phyloP scores from a whole-genome alignment of 345 rosid genomes.

The Lepidium sativum region DNA sequence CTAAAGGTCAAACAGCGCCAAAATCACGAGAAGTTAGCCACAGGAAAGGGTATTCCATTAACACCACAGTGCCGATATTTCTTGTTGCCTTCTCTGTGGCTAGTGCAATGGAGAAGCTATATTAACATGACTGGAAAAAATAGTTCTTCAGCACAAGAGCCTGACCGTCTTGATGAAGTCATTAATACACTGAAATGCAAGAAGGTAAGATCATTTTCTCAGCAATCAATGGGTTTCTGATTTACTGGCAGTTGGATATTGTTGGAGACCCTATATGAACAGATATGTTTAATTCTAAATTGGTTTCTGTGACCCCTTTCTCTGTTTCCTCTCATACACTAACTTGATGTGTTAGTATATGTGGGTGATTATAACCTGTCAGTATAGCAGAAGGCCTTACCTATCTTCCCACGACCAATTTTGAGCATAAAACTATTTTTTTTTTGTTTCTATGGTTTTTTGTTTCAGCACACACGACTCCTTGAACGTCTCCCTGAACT shows the following conservation, averaged over 20 bases:
- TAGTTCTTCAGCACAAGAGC: slow-evolving; percentile 46
- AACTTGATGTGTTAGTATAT: not conserved
- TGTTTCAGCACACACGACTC: slow-evolving; percentile 65
- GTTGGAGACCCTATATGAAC: not conserved
- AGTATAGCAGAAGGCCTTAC: not conserved
- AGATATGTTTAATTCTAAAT: not conserved
- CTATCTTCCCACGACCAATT: not conserved
- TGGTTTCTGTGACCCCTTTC: not conserved
- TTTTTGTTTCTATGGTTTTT: slow-evolving; percentile 2
- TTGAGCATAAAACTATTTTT: slow-evolving; percentile 9
- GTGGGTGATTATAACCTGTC: not conserved
- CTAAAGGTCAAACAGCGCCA: slow-evolving; percentile 73
- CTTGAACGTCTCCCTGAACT: slow-evolving; percentile 80
- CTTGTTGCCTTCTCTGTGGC: slow-evolving; percentile 79
- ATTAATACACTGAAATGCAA: slow-evolving; percentile 66
- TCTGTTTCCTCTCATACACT: slow-evolving; percentile 1
- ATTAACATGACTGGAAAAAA: slow-evolving; percentile 64
- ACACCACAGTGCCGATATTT: slow-evolving; percentile 51
- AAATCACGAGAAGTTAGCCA: slow-evolving; percentile 79
- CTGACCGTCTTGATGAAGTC: slow-evolving; percentile 56
- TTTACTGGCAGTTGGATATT: slow-evolving; percentile 2
- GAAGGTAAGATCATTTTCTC: slow-evolving; percentile 48
- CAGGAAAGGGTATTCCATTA: slow-evolving; percentile 55
- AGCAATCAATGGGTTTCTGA: not conserved
- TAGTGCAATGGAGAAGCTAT: slow-evolving; percentile 76